Evolutionary conservation across 2,329 filamentous ascomycete species (phyloP).

Genomic region (Fusarium devonianum): DNA sequence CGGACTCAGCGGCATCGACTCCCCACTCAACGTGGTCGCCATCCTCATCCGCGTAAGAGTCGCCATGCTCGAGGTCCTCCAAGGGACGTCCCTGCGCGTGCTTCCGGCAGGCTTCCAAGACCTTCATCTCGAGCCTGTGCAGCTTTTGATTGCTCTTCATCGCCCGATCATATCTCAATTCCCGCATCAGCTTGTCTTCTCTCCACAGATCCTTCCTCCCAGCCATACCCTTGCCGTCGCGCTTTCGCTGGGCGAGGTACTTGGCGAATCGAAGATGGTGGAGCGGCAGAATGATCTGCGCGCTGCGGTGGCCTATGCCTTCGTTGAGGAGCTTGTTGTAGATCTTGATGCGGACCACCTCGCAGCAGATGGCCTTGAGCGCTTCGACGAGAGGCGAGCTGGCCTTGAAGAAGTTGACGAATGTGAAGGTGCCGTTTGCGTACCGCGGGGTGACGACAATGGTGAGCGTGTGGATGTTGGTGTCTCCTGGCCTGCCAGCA

Average conservation of each 20-base stretch:
- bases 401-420: slow-evolving; percentile 47
- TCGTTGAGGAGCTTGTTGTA: slow-evolving; percentile 34
- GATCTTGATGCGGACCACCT: slow-evolving; percentile 49
- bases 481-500: slow-evolving; percentile 16
- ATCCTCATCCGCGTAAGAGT: slow-evolving; percentile 4
- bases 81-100: background rate
- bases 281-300: slow-evolving; percentile 14
- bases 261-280: slow-evolving; percentile 25
- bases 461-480: slow-evolving; percentile 51
- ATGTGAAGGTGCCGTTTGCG: slow-evolving; percentile 40
- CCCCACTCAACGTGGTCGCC: slow-evolving; percentile 1
- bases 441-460: slow-evolving; percentile 49
- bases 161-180: background rate
- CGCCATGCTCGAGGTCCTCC: background rate
- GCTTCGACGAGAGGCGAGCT: slow-evolving; percentile 42
- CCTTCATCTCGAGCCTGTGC: slow-evolving; percentile 2
- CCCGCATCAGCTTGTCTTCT: slow-evolving; percentile 13
- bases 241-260: slow-evolving; percentile 5
- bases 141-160: slow-evolving; percentile 3
- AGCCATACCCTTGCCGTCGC: background rate
- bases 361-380: slow-evolving; percentile 46
- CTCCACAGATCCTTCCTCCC: slow-evolving; percentile 12
- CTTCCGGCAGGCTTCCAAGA: slow-evolving; percentile 25
- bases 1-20: background rate
- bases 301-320: background rate